Evolutionary conservation across 2,329 filamentous ascomycete genomes (phyloP), one percentile per base, ranked within the genome.

Genomic region (Didymella segeticola): DNA sequence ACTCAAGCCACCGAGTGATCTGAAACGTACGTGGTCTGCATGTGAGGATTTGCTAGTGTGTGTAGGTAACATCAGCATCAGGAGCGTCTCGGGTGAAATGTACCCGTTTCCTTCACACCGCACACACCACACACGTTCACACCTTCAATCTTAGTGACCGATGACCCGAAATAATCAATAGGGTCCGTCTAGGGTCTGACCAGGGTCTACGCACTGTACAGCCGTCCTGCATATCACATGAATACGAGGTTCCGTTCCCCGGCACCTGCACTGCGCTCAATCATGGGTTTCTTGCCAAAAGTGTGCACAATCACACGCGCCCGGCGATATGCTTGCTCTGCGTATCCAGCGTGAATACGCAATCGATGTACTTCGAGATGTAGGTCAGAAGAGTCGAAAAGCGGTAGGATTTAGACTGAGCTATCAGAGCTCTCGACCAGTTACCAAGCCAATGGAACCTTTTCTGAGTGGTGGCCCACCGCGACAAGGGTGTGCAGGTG

Each of bases 121-220:
- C n/a, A n/a, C n/a, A n/a, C n/a, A n/a, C n/a, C n/a, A n/a, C n/a
- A n/a, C n/a, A n/a, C n/a, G 15, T 43, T 4, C 10, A 23, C n/a
- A n/a, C 30, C 9, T 22, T 19, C 31, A n/a, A 29, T 17, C 23
- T 20, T 20, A 36, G 10, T 5, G 15, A 17, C 43, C 15, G 15
- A 27, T 37, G 8, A 30, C 17, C 42, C 30, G 30, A 25, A 26
- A 22, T 25, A 34, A 39, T 38, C 39, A 10, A 39, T 34, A 47
- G 45, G 34, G 45, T 47, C 34, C 39, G 14, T n/a, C 34, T 12
- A 31, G 34, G 45, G 9, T 39, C 34, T 27, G n/a, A n/a, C n/a
- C n/a, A n/a, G n/a, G n/a, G n/a, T n/a, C 17, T 7, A 9, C 38
- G 34, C 33, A 38, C 11, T 31, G 39, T 12, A 30, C n/a, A 11